phyloP scores from a whole-genome alignment of 768 basidiomycete genomes.

The Hebeloma cylindrosporum region DNA sequence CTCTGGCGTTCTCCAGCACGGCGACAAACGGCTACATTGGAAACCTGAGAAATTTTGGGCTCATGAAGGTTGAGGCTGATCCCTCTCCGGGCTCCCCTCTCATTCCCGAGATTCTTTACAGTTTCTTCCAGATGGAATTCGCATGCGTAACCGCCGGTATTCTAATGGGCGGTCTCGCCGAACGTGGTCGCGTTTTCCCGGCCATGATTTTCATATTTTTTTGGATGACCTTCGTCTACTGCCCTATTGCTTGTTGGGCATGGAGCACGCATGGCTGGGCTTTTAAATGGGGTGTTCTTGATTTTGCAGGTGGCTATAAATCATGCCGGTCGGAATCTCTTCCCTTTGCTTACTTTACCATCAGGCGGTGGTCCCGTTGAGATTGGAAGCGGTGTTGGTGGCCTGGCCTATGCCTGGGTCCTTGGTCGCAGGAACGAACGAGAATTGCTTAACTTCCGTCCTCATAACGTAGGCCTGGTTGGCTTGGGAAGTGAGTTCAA shows the following conservation, averaged over 20 bases:
- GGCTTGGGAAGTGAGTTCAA: conserved; percentile 63
- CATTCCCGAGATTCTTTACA: conserved; percentile 81
- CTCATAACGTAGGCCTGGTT: conserved; percentile 85
- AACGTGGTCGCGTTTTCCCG: conserved; percentile 82
- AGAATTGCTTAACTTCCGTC: conserved; percentile 77
- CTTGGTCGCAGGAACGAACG: conserved; percentile 78
- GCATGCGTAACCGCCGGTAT: conserved; percentile 80
- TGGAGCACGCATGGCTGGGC: conserved; percentile 86
- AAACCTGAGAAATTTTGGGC: conserved; percentile 76
- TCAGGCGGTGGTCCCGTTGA: conserved; percentile 85
- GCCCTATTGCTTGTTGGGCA: conserved; percentile 83
- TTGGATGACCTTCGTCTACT: conserved; percentile 88
- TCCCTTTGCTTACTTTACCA: not conserved
- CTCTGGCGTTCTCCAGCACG: conserved; percentile 76
- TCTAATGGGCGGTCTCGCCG: conserved; percentile 78
- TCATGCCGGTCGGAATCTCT: too few species aligned
- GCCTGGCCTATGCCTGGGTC: conserved; percentile 84
- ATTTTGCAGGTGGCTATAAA: conserved; percentile 70
- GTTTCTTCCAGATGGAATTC: conserved; percentile 87
- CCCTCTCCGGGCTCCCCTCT: conserved; percentile 80
- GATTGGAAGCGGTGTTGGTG: conserved; percentile 81
- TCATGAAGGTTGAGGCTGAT: conserved; percentile 66
- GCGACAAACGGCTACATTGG: conserved; percentile 78
- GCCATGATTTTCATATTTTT: conserved; percentile 78
- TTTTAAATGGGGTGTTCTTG: conserved; percentile 79